These are phyloP conservation scores for Lasiodiplodia citricola DNA, from an alignment of 2,329 filamentous ascomycete species.

Conservation along the genomic window DNA sequence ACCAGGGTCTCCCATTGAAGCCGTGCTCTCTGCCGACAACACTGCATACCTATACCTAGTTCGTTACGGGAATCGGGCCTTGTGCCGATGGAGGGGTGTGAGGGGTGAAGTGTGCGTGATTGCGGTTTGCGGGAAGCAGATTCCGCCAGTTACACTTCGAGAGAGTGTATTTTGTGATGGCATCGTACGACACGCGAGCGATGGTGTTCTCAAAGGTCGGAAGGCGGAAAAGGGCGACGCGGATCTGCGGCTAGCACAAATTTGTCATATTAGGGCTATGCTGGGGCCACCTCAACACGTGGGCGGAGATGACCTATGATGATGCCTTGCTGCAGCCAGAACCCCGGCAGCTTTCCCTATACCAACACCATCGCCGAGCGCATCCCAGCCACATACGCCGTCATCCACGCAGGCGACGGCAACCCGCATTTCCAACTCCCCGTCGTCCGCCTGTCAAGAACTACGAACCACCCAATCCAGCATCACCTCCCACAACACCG, in stretches of 20 bases:
- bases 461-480: not conserved
- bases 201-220: not conserved
- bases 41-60: not conserved
- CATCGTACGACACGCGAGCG: not conserved
- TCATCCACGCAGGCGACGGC: not conserved
- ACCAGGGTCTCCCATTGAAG: not conserved
- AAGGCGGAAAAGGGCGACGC: not conserved
- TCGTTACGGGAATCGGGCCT: conserved; percentile 1
- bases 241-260: conserved; percentile 11
- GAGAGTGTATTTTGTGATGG: not conserved
- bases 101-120: not conserved
- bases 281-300: not conserved
- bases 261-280: not conserved
- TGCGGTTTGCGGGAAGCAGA: not conserved
- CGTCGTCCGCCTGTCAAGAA: not conserved
- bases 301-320: not conserved
- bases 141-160: not conserved
- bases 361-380: not conserved
- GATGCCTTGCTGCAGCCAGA: conserved; percentile 3
- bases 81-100: not conserved
- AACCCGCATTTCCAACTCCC: not conserved
- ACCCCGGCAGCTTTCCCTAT: not conserved
- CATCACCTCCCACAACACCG: not conserved
- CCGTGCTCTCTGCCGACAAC: not conserved
- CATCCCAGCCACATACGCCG: conserved; percentile 10